A percentile compares a stretch with the other conserved stretches of the same genome.
Conservation (phyloP, 257 asterid species). For the Salvia hispanica region DNA sequence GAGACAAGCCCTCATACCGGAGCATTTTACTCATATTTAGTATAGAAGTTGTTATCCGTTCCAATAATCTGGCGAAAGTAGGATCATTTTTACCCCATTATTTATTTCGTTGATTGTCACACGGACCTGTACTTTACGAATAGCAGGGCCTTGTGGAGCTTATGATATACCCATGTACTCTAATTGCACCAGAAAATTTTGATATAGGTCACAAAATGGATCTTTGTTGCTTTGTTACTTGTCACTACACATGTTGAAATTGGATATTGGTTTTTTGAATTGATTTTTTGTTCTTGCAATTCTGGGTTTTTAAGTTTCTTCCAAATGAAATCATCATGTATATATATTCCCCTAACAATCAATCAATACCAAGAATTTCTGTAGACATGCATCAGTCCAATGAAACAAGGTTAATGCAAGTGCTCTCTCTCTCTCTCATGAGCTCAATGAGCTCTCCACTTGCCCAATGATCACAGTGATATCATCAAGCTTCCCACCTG, state of each 20-base stretch:
- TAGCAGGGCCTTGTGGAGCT: conserved; percentile 1
- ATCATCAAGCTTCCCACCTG: conserved; percentile 91
- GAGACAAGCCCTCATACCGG: conserved; percentile 25
- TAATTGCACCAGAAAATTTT: conserved; percentile 17
- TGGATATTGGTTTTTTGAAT: not conserved
- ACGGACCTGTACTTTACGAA: conserved; percentile 3
- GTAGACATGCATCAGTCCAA: not conserved
- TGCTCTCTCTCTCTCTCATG: conserved; percentile 25
- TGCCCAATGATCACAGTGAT: conserved; percentile 69
- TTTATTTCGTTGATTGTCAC: conserved; percentile 5
- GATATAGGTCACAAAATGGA: conserved; percentile 7
- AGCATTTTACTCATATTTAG: conserved; percentile 27
- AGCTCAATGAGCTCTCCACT: conserved; percentile 50
- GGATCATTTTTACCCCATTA: not conserved
- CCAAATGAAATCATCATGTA: no score
- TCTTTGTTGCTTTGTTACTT: conserved; percentile 1
- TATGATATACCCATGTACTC: not conserved
- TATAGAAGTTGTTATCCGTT: not conserved
- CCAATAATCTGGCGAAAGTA: conserved; percentile 25
- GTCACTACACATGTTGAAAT: not conserved
- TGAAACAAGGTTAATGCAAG: not conserved
- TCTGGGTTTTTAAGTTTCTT: not conserved
- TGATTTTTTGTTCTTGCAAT: not conserved
- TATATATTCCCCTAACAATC: not conserved
- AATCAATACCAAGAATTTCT: conserved; percentile 1